These are phyloP conservation scores for Scutellaria baicalensis DNA, from an alignment of 257 asterid species.

Conservation along the genomic window DNA sequence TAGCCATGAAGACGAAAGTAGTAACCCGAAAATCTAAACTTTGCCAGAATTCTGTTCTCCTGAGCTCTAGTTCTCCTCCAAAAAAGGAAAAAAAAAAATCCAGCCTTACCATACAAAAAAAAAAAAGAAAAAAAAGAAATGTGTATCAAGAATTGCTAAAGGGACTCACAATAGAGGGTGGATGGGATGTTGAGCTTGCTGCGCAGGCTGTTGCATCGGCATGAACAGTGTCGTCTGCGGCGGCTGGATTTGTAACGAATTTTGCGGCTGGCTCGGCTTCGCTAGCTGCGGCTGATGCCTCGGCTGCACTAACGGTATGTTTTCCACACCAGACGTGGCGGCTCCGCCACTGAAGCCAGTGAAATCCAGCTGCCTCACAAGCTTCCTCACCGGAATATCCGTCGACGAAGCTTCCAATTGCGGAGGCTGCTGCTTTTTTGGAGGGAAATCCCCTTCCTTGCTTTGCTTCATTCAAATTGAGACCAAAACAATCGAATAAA, in stretches of 20 bases:
- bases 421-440: conserved; percentile 31
- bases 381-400: conserved; percentile 80
- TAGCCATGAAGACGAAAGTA: background rate
- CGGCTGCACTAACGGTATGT: conserved; percentile 24
- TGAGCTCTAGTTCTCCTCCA: background rate
- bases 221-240: conserved; percentile 37
- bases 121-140: background rate
- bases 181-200: conserved; percentile 43
- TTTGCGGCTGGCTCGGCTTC: conserved; percentile 20
- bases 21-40: background rate
- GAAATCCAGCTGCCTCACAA: conserved; percentile 96
- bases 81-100: background rate
- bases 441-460: conserved; percentile 75
- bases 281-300: conserved; percentile 29
- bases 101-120: background rate
- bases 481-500: conserved; percentile 10
- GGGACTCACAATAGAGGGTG: conserved; percentile 53
- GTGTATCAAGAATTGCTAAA: conserved; percentile 9
- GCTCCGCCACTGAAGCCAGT: conserved; percentile 45
- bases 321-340: conserved; percentile 28
- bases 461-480: conserved; percentile 60
- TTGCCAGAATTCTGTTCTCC: background rate
- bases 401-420: conserved; percentile 47
- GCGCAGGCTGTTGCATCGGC: conserved; percentile 51
- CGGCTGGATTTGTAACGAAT: conserved; percentile 18